These are phyloP conservation scores for Triadica sebifera DNA, from an alignment of 345 rosid species.

Conservation along the genomic window DNA sequence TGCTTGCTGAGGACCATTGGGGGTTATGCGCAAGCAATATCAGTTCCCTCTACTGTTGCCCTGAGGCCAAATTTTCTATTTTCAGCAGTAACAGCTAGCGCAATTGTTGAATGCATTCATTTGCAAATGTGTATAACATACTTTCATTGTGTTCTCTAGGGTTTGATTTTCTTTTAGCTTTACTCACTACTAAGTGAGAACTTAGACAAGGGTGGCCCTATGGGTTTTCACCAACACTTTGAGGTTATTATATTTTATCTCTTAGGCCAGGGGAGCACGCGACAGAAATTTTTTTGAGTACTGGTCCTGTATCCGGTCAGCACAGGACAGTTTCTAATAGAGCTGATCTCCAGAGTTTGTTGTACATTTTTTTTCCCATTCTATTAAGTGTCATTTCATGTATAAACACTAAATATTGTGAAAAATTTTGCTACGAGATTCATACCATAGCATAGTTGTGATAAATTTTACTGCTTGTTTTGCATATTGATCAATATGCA, in stretches of 20 bases:
- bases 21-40: constrained; percentile 4
- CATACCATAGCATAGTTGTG: constrained; percentile 11
- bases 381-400: constrained; percentile 29
- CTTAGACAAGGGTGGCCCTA: constrained; percentile 24
- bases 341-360: constrained; percentile 36
- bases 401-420: constrained; percentile 43
- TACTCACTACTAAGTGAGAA: constrained; percentile 29
- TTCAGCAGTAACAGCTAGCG: constrained; percentile 15
- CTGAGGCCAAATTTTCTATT: constrained; percentile 14
- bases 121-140: constrained; percentile 57
- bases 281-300: constrained; percentile 21
- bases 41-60: constrained; percentile 7
- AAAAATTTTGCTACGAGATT: constrained; percentile 45
- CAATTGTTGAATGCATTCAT: constrained; percentile 36
- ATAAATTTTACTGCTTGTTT: constrained; percentile 12
- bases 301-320: constrained; percentile 24
- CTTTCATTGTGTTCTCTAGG: constrained; percentile 25
- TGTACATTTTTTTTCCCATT: constrained; percentile 36
- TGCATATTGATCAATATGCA: not conserved
- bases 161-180: constrained; percentile 16
- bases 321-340: constrained; percentile 23
- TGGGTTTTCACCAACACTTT: constrained; percentile 21
- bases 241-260: constrained; percentile 8
- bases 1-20: constrained; percentile 13
- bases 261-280: constrained; percentile 10